phyloP scores from a whole-genome alignment of 805 yeast species.

The Sugiyamaella lignohabitans region DNA sequence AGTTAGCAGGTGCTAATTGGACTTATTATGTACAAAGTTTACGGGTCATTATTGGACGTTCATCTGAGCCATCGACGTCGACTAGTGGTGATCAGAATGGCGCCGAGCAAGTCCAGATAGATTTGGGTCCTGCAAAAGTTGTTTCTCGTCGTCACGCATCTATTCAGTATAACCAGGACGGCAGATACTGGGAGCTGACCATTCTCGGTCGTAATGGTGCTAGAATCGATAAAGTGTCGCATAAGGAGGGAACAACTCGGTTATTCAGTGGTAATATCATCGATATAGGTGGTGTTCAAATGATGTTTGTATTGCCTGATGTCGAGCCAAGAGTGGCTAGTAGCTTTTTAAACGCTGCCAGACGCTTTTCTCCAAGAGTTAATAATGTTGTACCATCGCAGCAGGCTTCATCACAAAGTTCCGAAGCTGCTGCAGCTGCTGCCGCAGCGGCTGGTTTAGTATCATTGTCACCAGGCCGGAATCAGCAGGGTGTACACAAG shows the following conservation, averaged over 20 bases:
- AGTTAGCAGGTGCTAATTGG: slow-evolving; percentile 89
- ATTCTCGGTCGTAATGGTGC: slow-evolving; percentile 91
- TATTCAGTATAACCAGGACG: slow-evolving; percentile 66
- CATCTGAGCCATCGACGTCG: slow-evolving; percentile 41
- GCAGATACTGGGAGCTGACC: slow-evolving; percentile 78
- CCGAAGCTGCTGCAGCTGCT: not conserved
- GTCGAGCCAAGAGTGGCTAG: slow-evolving; percentile 61
- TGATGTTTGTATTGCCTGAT: slow-evolving; percentile 98
- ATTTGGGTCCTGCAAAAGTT: slow-evolving; percentile 95
- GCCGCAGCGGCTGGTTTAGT: not conserved
- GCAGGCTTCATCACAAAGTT: not conserved
- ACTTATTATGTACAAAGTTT: slow-evolving; percentile 84
- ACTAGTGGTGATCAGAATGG: slow-evolving; percentile 1
- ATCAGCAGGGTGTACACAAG: slow-evolving; percentile 3
- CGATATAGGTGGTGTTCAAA: slow-evolving; percentile 95
- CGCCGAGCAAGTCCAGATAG: slow-evolving; percentile 55
- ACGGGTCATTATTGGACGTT: slow-evolving; percentile 77
- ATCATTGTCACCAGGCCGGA: slow-evolving; percentile 5
- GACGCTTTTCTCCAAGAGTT: not conserved
- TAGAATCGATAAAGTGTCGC: slow-evolving; percentile 66
- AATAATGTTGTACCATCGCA: not conserved
- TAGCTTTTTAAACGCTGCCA: slow-evolving; percentile 2
- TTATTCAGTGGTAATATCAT: slow-evolving; percentile 82
- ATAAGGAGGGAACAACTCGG: slow-evolving; percentile 36
- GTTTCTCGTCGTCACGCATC: slow-evolving; percentile 87